Percentiles rank a stretch among this genome's conserved stretches.
Conservation (phyloP, 208 protist genomes). For the Leptomonas seymouri region DNA sequence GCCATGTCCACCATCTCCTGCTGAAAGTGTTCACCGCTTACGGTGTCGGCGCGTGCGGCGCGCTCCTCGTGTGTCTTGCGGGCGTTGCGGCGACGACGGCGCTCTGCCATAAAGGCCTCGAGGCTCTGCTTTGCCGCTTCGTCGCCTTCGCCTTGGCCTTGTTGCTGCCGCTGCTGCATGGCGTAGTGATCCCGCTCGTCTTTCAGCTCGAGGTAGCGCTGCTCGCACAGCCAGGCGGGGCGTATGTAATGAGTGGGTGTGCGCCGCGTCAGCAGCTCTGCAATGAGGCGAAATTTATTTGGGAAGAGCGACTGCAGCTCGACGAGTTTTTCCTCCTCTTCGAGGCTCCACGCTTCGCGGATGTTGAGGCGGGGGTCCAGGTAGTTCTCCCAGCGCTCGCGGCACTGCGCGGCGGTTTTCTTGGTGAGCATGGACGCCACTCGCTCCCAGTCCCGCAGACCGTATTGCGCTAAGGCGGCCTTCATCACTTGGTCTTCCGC, state of each 20-base stretch:
- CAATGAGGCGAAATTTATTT: constrained; percentile 98
- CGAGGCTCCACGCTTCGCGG: constrained; percentile 98
- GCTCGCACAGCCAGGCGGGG: constrained; percentile 98
- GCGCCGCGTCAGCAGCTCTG: constrained; percentile 75
- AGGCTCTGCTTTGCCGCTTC: constrained; percentile 43
- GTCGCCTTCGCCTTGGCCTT: constrained; percentile 6
- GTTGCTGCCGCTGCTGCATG: constrained; percentile 42
- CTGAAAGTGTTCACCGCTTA: constrained; percentile 98
- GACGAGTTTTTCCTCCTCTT: constrained; percentile 99
- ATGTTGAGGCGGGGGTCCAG: constrained; percentile 99
- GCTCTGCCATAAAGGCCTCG: constrained; percentile 77
- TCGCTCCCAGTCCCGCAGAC: constrained; percentile 98
- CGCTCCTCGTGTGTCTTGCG: constrained; percentile 95
- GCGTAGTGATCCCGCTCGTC: constrained; percentile 86
- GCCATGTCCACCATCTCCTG: constrained; percentile 99
- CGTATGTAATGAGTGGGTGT: constrained; percentile 91
- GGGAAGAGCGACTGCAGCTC: constrained; percentile 99
- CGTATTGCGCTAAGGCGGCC: constrained; percentile 99
- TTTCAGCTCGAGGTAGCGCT: constrained; percentile 98
- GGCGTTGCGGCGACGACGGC: constrained; percentile 53
- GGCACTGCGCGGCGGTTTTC: constrained; percentile 99
- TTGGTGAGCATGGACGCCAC: constrained; percentile 98
- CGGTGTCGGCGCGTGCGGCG: constrained; percentile 96
- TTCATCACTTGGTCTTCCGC: constrained; percentile 99
- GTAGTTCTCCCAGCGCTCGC: constrained; percentile 99